Base-by-base conservation (phyloP, 1,139 yeast species). In the Kluyveromyces sp. region DNA sequence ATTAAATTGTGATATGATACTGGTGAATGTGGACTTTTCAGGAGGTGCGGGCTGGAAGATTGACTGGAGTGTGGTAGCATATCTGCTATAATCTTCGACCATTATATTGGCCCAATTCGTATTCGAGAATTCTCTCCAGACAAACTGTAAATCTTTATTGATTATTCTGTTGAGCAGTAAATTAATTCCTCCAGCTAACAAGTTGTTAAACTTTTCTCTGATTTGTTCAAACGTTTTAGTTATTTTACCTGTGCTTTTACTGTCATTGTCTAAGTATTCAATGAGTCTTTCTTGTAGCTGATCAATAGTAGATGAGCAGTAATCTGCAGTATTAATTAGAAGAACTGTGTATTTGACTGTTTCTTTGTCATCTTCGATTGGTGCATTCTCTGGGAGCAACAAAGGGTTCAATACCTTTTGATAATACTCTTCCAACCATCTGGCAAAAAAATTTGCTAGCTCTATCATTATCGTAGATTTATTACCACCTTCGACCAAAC, bases 111-210 rank as follows among this genome's bases (percentile, higher is more conserved):
- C 67, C 96, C 96, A 88, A 58, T 85, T 83, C 29, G 77, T 73
- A 57, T 87, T 88, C 26, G 75, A 73, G 73, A 92, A 83, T 56
- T 87, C 96, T 49, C 94, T 73, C 95, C 96, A 88, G 7, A 83
- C 74, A 46, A 78, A 75, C 31, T 77, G 80, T 42, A 82, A 66
- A 49, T 85, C 89, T 19, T 52, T 41, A 16, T 67, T 60, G 15
- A 78, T 75, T 26, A 86, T 73, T 53, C 83, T 80, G 18, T 67
- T 64, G 16, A 85, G 71, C 32, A 88, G 64, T 16, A 74, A 63
- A 25, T 73, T 73, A 18, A 84, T 74, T 33, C 88, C 74, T 36
- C 69, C 69, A 49, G 78, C 78, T 44, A 85, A 77, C 13, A 84
- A 58, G 43, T 72, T 75, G 37, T 77, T 69, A 57, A 78, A 87